Evolutionary conservation across 2,329 filamentous ascomycete genomes (phyloP).

Genomic region (Zopfia rhizophila): DNA sequence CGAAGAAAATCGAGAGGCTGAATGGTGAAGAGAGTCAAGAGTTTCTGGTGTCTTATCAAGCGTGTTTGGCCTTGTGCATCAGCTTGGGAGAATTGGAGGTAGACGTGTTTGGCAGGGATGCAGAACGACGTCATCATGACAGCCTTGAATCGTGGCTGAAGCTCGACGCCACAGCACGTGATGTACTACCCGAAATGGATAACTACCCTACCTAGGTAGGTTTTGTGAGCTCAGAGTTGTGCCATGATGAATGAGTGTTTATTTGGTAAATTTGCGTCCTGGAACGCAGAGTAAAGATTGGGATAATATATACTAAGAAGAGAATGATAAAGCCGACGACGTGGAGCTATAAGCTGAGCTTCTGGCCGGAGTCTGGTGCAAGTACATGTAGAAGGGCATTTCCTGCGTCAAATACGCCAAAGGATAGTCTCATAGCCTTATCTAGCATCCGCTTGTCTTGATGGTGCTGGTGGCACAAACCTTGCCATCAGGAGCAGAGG

Average conservation of each 20-base stretch:
- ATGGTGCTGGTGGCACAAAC: slow-evolving; percentile 37
- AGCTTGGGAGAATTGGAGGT: slow-evolving; percentile 1
- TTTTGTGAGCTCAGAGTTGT: too few relatives aligned
- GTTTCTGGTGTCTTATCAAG: too few relatives aligned
- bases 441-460: slow-evolving; percentile 38
- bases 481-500: slow-evolving; percentile 39
- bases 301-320: slow-evolving; percentile 3
- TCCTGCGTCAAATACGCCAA: slow-evolving; percentile 1
- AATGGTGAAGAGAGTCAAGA: background rate
- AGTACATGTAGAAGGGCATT: background rate
- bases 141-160: too few relatives aligned
- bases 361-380: background rate
- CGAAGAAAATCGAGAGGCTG: background rate
- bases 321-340: background rate
- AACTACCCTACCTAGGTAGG: too few relatives aligned
- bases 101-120: slow-evolving; percentile 20
- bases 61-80: background rate
- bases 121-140: slow-evolving; percentile 30
- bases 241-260: too few relatives aligned
- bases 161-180: too few relatives aligned
- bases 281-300: too few relatives aligned
- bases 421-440: too few relatives aligned
- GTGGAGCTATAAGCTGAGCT: too few relatives aligned
- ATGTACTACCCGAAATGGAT: too few relatives aligned
- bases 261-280: too few relatives aligned